Base-by-base conservation (phyloP, 345 rosid genomes). In the Sonneratia alba region DNA sequence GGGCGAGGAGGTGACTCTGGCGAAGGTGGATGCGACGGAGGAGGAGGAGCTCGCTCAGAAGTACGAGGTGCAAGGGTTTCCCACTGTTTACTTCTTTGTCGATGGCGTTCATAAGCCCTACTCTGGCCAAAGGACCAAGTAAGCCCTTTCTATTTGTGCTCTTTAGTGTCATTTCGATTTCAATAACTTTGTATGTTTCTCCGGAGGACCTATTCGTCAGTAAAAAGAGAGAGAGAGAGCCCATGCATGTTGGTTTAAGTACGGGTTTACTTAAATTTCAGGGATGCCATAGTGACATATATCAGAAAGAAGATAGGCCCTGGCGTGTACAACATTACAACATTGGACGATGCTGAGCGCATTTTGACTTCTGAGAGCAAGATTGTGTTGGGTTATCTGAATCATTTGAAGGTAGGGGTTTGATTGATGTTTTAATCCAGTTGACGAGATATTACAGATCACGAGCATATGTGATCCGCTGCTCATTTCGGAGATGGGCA, bases 261-360 rank as follows among this genome's bases (percentile, higher is more conserved):
- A 14, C 3, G 27, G 42, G 38, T 62, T 40, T 14, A 36, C 77
- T 65, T 76, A 7, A 61, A 75, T 76, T 73, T 69, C 71, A 95
- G 99, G 75, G 99, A 95, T 34, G 92, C 87, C 9, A 87, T 95
- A 42, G 89, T 95, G 74, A 86, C 92, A 21, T 95, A 98, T 98
- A 90, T 95, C 78, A 92, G 88, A 87, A 95, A 95, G 94, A 92
- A 90, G 83, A 88, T 76, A 14, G 99, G 97, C 71, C 98, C 98
- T 75, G 91, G 98, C 63, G 77, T 92, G 27, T 38, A 72, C 78
- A 95, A 95, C 67, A 47, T 95, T 34, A 92, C 99, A 42, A 87
- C 94, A 61, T 61, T 85, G 76, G 97, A 89, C 45, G 99, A 95
- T 71, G 98, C 98, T 0, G 96, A 95, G 76, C 84, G 85, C 49